Base-by-base conservation (phyloP, 208 protist species). In the Crithidia acanthocephali region DNA sequence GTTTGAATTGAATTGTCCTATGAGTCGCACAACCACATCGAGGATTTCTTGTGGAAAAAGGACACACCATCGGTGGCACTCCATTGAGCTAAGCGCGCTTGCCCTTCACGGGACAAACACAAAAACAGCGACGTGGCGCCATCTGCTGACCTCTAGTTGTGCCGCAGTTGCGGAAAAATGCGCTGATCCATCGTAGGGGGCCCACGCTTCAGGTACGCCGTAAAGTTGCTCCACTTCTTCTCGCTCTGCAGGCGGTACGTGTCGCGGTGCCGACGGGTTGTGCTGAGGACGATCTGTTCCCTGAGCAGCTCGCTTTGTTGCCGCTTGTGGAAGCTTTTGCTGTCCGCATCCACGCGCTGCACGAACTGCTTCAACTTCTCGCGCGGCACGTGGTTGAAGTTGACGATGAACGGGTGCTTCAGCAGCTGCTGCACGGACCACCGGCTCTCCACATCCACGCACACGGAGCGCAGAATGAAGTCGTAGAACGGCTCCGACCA, bases 341-440 rank as follows among this genome's bases (percentile, higher is more conserved):
- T 93, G 47, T 93, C 86, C 15, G 47, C 68, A 61, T 88, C 85
- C 18, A 96, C 63, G 35, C 84, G 79, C 52, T 91, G 78, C 74
- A 97, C 85, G 60, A 94, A 97, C 27, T 72, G 68, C 50, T 74
- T 85, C n/a, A 97, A 74, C 78, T 86, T 91, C n/a, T 53, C 72
- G 0, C 92, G 84, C 2, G 84, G 84, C 28, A 94, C 81, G 56
- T 69, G 63, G 27, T 72, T 73, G 57, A 90, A 90, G 61, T 85
- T 82, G 44, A 74, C 52, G 60, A 97, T 85, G 40, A 97, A 95
- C 13, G 89, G 88, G 62, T 97, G 92, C 62, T 86, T 70, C 48
- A 93, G 73, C 32, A 97, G 78, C 69, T 78, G 67, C 33, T 68
- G 48, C 50, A 91, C 89, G 8, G 87, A 86, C 83, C 85, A 93